Conservation (phyloP, 2,329 filamentous ascomycete species). For the Epichloe gansuensis region DNA sequence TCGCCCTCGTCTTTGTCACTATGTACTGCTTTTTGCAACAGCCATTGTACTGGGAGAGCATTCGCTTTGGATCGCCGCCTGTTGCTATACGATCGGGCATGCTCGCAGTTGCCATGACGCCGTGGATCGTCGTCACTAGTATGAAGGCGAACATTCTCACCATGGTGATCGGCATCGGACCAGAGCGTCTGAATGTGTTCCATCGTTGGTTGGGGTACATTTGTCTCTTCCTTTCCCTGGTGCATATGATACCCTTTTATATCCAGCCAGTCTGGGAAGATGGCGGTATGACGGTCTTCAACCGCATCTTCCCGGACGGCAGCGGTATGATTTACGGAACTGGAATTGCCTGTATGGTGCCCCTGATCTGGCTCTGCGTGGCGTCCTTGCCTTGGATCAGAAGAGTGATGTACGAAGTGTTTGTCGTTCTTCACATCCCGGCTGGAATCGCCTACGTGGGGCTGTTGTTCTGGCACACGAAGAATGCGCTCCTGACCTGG, state of each 20-base stretch:
- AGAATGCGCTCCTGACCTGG: constrained; percentile 87
- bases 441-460: constrained; percentile 70
- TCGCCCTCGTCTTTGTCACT: constrained; percentile 59
- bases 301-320: constrained; percentile 52
- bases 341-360: constrained; percentile 69
- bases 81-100: constrained; percentile 80
- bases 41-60: constrained; percentile 81
- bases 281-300: constrained; percentile 58
- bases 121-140: constrained; percentile 81
- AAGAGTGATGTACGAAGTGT: constrained; percentile 71
- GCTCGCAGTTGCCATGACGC: constrained; percentile 82
- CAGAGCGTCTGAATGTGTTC: constrained; percentile 82
- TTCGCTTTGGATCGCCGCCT: constrained; percentile 76
- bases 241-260: constrained; percentile 85
- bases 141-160: constrained; percentile 86
- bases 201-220: constrained; percentile 88
- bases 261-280: constrained; percentile 79
- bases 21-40: constrained; percentile 80
- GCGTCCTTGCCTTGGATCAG: constrained; percentile 74
- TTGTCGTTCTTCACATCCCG: constrained; percentile 71
- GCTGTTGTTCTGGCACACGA: constrained; percentile 90
- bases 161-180: constrained; percentile 77
- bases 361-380: constrained; percentile 70
- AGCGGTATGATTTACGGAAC: constrained; percentile 72
- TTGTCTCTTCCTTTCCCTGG: constrained; percentile 67